Base-by-base conservation (phyloP, 805 yeast species). In the Candida pini region DNA sequence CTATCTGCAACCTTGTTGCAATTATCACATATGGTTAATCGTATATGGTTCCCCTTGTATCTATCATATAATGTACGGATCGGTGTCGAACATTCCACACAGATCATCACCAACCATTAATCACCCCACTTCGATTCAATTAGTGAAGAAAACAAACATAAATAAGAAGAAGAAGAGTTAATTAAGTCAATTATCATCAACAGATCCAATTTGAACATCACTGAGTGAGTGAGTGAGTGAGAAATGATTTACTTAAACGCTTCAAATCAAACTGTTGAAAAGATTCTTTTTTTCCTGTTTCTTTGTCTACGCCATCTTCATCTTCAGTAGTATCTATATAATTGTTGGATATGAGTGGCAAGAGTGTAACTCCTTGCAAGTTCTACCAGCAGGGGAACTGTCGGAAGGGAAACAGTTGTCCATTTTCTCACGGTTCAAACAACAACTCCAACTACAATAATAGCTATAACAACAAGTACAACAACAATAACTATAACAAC, bases 31-130 rank as follows among this genome's bases (percentile, higher is more conserved):
- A 78, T 78, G 0, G 95, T 80, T 25, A 87, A 69, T 44, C 83
- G 77, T 31, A 90, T 85, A 48, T 87, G 88, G 30, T 79, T 77
- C 38, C 81, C 78, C 19, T 89, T 75, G 58, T 84, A 89, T 45
- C 67, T 69, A 16, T 81, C 78, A 61, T 74, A 90, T 24, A 89
- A 68, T 1, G 82, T 66, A 13, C 67, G 64, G 23, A 80, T 81
- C 3, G 80, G 75, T 26, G 69, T 62, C n/a, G 77, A 70, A 56
- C 97, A 92, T 55, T 88, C 94, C 16, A 89, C 81, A 58, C 97
- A 90, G 41, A 89, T 78, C 97, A 90, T 88, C 6, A 14, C 22
- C n/a, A n/a, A n/a, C n/a, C n/a, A n/a, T n/a, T n/a, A n/a, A n/a
- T n/a, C n/a, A n/a, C n/a, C n/a, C n/a, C n/a, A n/a, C n/a, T n/a